Evolutionary conservation across 768 basidiomycete species (phyloP).

Genomic region (Pulveroboletus frians): DNA sequence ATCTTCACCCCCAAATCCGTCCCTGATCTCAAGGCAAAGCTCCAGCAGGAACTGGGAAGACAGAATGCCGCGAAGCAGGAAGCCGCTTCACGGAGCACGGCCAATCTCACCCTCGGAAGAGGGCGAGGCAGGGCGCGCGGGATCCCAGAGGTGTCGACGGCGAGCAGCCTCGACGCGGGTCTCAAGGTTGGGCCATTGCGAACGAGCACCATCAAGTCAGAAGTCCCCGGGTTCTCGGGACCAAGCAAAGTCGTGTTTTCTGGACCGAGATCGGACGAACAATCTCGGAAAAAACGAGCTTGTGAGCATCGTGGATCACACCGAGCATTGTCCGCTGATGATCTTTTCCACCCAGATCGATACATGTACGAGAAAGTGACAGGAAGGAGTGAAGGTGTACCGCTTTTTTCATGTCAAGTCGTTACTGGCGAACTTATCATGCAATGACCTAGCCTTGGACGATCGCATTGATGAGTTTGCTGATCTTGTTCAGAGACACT

Average conservation of each 20-base stretch:
- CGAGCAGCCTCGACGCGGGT: conserved; percentile 7
- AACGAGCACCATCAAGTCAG: conserved; percentile 14
- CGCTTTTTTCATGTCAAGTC: conserved; percentile 5
- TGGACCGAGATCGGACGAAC: conserved; percentile 28
- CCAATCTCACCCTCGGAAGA: conserved; percentile 7
- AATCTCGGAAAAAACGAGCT: conserved; percentile 40
- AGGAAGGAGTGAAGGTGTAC: conserved; percentile 73
- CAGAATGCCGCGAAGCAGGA: conserved; percentile 30
- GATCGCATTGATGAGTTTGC: conserved; percentile 83
- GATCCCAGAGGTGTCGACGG: not conserved
- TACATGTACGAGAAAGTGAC: conserved; percentile 94
- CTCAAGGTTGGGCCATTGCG: conserved; percentile 15
- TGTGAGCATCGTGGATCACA: conserved; percentile 38
- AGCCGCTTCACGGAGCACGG: conserved; percentile 22
- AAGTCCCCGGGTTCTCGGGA: conserved; percentile 16
- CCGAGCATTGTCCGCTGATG: not conserved
- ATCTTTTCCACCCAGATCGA: conserved; percentile 45
- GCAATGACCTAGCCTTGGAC: conserved; percentile 58
- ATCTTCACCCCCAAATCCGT: conserved; percentile 48
- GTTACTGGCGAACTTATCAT: not conserved
- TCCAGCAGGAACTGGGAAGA: conserved; percentile 39
- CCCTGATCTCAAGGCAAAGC: conserved; percentile 36
- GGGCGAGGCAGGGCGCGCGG: conserved; percentile 8
- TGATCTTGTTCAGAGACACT: conserved; percentile 64
- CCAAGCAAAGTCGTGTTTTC: conserved; percentile 28